phyloP scores from a whole-genome alignment of 2,329 filamentous ascomycete species.

The Talaromyces amestolkiae region DNA sequence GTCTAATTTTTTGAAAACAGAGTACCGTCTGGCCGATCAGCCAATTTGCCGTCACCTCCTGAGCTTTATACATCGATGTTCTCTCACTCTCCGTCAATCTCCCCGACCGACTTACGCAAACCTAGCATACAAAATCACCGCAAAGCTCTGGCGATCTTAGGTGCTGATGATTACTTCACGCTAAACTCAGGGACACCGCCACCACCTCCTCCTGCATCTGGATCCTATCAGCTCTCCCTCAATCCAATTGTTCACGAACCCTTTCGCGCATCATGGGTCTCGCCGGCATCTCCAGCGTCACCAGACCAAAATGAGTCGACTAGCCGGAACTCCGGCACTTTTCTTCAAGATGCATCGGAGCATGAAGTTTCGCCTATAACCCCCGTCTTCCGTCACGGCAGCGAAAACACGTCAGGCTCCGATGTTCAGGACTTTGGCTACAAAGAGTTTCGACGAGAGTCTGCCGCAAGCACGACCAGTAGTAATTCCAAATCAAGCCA shows the following conservation, averaged over 20 bases:
- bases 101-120: conserved; percentile 39
- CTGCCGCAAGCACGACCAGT: conserved; percentile 84
- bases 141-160: conserved; percentile 34
- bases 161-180: conserved; percentile 26
- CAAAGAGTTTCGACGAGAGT: conserved; percentile 76
- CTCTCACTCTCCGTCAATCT: conserved; percentile 37
- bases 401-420: conserved; percentile 52
- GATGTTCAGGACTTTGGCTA: conserved; percentile 63
- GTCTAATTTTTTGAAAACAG: conserved; percentile 1
- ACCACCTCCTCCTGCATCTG: conserved; percentile 10
- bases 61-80: conserved; percentile 35
- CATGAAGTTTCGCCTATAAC: conserved; percentile 60
- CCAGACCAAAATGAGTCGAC: conserved; percentile 23
- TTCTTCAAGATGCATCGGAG: conserved; percentile 40
- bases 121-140: conserved; percentile 35
- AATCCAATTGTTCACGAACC: conserved; percentile 18
- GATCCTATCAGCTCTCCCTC: conserved; percentile 14
- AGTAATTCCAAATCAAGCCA: conserved; percentile 73
- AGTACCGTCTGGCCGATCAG: conserved; percentile 4
- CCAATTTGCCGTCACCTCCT: not conserved
- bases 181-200: conserved; percentile 10
- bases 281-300: conserved; percentile 24
- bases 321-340: conserved; percentile 32
- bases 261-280: conserved; percentile 9
- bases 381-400: conserved; percentile 63